Base-by-base conservation (phyloP, 2,329 filamentous ascomycete genomes). In the Cladobotryum mycophilum region DNA sequence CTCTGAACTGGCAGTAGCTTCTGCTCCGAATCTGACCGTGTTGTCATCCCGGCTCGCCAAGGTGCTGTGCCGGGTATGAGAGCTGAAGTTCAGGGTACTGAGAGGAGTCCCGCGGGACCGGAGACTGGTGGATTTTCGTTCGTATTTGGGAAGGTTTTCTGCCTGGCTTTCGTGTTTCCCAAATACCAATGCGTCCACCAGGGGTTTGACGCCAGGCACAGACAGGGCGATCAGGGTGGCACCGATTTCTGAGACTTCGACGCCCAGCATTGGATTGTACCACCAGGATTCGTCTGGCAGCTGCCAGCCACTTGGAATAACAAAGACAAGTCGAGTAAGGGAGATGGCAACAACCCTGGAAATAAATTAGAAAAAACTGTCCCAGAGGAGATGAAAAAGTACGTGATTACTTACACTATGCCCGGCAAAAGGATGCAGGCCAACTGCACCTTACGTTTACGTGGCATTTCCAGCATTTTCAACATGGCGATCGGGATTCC, bases 231-330 rank as follows among this genome's bases (percentile, higher is more conserved):
- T 71, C 20, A 79, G 58, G 0, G 76, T 79, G 1, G 69, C 67
- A 4, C 74, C 75, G 17, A 79, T 73, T 38, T 79, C 76, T 2
- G 75, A 69, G 3, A 71, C 71, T 58, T 79, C 75, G 4, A 78
- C 68, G 3, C 64, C 72, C 4, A 79, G 61, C 64, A 78, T 70
- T 1, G 75, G 71, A 47, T 76, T 71, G 57, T 79, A 79, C 20
- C 67, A 65, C 76, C 76, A 79, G 14, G 74, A 76, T 61, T 66
- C 66, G 56, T 78, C 76, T 2, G 63, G 50, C 25, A 30, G 25
- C 25, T 72, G 63, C 71, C 70, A 73, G 48, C 77, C 73, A 1
- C 75, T 74, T 20, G 64, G 56, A 38, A 76, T 70, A 1, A 78
- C 74, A 14, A 79, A 67, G 25, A 71, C 67, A 18, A 77, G 61